Evolutionary conservation across 331 rosid genomes (phyloP).

Genomic region (Malus hybrid): DNA sequence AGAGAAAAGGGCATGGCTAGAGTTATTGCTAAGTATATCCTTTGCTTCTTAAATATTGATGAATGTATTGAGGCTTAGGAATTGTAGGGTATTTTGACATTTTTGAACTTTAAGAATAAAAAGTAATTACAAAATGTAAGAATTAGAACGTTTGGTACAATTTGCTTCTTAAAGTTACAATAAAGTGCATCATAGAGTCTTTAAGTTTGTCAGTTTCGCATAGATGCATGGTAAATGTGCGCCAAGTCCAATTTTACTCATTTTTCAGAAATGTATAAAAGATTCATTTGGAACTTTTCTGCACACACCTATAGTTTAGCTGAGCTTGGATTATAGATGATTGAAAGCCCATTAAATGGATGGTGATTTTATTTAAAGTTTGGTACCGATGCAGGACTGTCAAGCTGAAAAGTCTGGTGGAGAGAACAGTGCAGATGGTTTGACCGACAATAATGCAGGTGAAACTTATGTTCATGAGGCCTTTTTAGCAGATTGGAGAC

Average conservation of each 20-base stretch:
- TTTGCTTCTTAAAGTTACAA: background rate
- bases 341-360: constrained; percentile 12
- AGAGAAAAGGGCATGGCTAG: background rate
- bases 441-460: constrained; percentile 47
- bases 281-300: background rate
- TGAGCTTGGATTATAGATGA: background rate
- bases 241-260: background rate
- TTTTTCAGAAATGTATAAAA: background rate
- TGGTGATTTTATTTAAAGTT: constrained; percentile 19
- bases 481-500: constrained; percentile 81
- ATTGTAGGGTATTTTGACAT: background rate
- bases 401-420: constrained; percentile 45
- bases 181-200: background rate
- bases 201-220: background rate
- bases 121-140: background rate
- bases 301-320: background rate
- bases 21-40: background rate
- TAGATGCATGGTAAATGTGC: background rate
- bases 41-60: background rate
- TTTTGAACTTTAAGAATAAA: background rate
- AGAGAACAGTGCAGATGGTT: constrained; percentile 29
- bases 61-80: background rate
- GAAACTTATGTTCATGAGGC: constrained; percentile 70
- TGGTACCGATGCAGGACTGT: constrained; percentile 44
- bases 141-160: background rate